phyloP scores from a whole-genome alignment of 2,329 filamentous ascomycete genomes.

The Cladosporium sp. region DNA sequence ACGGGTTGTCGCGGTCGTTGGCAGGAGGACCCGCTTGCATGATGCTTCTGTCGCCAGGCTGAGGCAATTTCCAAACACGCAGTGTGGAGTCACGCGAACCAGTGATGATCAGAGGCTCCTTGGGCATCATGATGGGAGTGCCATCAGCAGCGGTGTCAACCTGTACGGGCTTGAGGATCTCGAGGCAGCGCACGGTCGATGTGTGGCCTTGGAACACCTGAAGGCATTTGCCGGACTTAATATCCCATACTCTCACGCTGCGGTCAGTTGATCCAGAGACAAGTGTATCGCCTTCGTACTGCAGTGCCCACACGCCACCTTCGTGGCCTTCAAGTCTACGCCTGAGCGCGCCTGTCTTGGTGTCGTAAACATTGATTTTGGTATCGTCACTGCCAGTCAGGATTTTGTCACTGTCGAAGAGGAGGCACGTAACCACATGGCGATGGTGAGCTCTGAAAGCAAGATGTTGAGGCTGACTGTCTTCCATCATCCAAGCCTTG shows the following conservation, averaged over 20 bases:
- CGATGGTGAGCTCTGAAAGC: constrained; percentile 95
- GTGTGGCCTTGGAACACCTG: constrained; percentile 98
- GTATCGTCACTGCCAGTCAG: constrained; percentile 97
- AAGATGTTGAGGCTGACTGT: constrained; percentile 83
- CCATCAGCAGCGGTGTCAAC: constrained; percentile 73
- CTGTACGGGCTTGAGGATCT: constrained; percentile 86
- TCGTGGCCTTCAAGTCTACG: constrained; percentile 90
- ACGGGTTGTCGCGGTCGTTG: constrained; percentile 80
- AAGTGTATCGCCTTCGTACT: constrained; percentile 92
- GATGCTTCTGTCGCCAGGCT: constrained; percentile 73
- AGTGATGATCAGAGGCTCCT: constrained; percentile 94
- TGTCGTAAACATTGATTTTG: constrained; percentile 97
- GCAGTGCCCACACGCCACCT: constrained; percentile 94
- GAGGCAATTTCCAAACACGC: constrained; percentile 90
- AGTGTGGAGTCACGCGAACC: constrained; percentile 93
- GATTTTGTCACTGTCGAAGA: constrained; percentile 98
- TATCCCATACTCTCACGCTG: constrained; percentile 99
- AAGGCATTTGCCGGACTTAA: constrained; percentile 86
- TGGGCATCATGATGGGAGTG: constrained; percentile 81
- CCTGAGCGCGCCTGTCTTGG: constrained; percentile 83
- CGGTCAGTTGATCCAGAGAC: constrained; percentile 96
- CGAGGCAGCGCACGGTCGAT: constrained; percentile 91
- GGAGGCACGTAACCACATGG: constrained; percentile 95
- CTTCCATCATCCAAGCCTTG: constrained; percentile 83
- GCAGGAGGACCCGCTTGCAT: constrained; percentile 76